Base-by-base conservation (phyloP, 257 asterid genomes). In the Salvia splendens region DNA sequence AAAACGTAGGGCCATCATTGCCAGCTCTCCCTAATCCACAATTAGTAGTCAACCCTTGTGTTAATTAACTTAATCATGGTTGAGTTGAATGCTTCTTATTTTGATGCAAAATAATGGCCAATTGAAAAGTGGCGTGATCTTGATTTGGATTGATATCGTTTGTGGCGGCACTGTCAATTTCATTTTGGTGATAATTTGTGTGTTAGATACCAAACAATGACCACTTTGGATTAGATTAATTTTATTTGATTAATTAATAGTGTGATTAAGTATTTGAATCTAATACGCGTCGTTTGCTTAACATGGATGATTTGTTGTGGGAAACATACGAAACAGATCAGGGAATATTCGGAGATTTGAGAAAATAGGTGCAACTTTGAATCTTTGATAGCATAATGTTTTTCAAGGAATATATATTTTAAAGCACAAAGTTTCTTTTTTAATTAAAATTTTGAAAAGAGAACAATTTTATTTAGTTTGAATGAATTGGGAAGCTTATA, bases 121-220 rank as follows among this genome's bases (percentile, higher is more conserved):
- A 4, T 60, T n/a, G 62, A 61, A 14, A 61, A 16, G 68, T 60
- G 61, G 52, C 17, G 16, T 14, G 58, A 38, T 38, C 35, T 46
- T 46, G 28, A 41, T 24, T 9, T 5, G 62, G 30, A 35, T 49
- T 16, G 8, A 8, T 12, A 49, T n/a, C 2, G 62, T 4, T 11
- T 12, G 5, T 56, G 67, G 33, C 77, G 77, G 67, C 71, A 72
- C 38, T 72, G 77, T 72, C 77, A 54, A 46, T 72, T 45, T 56
- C 52, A 66, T 30, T 32, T 38, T 10, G 46, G 66, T 17, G 49
- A 46, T 62, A 20, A 2, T 41, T 30, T 53, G 76, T 14, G 71
- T 33, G 52, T 60, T 20, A 64, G 77, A 65, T 45, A 46, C 61
- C 67, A 17, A 67, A 72, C 77, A 17, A 55, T 55, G 77, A 72